Base-by-base conservation (phyloP, 2,329 filamentous ascomycete species). In the Huntiella abstrusa region DNA sequence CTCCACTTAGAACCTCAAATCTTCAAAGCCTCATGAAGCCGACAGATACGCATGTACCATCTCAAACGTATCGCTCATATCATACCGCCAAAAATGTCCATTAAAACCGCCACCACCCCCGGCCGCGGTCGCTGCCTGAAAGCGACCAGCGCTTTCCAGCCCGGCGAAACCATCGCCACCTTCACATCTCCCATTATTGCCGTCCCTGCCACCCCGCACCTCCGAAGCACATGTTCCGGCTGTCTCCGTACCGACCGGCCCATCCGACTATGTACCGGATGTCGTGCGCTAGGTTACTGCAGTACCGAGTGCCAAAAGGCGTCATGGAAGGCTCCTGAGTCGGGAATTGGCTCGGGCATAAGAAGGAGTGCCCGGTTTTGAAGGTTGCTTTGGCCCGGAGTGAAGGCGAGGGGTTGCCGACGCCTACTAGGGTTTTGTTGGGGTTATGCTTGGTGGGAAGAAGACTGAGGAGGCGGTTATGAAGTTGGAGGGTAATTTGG, bases 271-370 rank as follows among this genome's bases (percentile, higher is more conserved):
- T 79, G 75, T 58, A 66, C 67, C 0, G 67, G 62, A 42, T 79
- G 75, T 59, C 65, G 61, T 22, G 61, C 66, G 1, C 64, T 65
- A 3, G 64, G 61, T 19, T 79, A 79, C 62, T 79, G 75, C 60
- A 61, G 62, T 43, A 47, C 59, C 5, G 52, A 55, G 4, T 79
- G 75, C 58, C 75, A 79, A 58, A 60, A 60, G 17, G 59, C 64
- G 2, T 66, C 71, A 55, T 78, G 75, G 73, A 57, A 57, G 5
- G 55, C 57, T 19, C 16, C 33, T 12, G 16, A 19, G 17, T 33
- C 35, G 3, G 45, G 45, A 2, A 34, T 16, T 15, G 22, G 22
- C 22, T 33, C 33, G 1, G 60, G 36, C 75, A 79, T 59, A 63
- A 65, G 53, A 58, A 58, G 40, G 75, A 79, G 60, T 79, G 75